These are phyloP conservation scores for Astrephomene gubernaculifera DNA, from an alignment of 139 green algal genomes.

Conservation along the genomic window DNA sequence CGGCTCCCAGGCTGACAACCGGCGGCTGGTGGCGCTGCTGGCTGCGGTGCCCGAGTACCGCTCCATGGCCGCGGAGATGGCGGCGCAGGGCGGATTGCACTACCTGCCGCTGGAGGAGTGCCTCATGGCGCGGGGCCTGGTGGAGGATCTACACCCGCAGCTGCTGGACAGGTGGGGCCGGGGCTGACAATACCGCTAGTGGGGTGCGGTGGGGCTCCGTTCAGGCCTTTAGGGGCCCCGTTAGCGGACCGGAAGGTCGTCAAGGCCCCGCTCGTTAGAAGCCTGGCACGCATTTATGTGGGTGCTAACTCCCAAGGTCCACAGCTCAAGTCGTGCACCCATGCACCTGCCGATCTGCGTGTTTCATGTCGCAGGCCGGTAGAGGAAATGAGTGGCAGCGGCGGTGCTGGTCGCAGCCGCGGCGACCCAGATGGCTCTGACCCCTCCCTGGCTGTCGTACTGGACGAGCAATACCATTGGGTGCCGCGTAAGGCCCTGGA, in stretches of 20 bases:
- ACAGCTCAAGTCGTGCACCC: too few relatives aligned
- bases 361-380: conserved; percentile 28
- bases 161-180: conserved; percentile 40
- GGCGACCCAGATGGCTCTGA: conserved; percentile 28
- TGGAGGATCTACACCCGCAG: conserved; percentile 25
- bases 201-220: too few relatives aligned
- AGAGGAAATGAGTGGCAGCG: neutral
- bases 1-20: conserved; percentile 40
- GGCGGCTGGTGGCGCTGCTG: conserved; percentile 44
- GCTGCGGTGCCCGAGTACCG: conserved; percentile 36
- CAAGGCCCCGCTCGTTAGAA: too few relatives aligned
- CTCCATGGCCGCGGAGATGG: conserved; percentile 22
- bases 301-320: too few relatives aligned
- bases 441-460: neutral
- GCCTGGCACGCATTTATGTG: too few relatives aligned
- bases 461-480: conserved; percentile 45
- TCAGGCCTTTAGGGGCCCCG: too few relatives aligned
- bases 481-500: conserved; percentile 12
- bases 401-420: neutral
- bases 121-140: conserved; percentile 28
- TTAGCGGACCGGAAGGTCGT: too few relatives aligned
- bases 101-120: conserved; percentile 45
- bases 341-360: too few relatives aligned
- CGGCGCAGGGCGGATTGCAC: neutral
- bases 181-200: too few relatives aligned